phyloP scores from a whole-genome alignment of 805 yeast genomes.

The Wickerhamomyces bisporus region DNA sequence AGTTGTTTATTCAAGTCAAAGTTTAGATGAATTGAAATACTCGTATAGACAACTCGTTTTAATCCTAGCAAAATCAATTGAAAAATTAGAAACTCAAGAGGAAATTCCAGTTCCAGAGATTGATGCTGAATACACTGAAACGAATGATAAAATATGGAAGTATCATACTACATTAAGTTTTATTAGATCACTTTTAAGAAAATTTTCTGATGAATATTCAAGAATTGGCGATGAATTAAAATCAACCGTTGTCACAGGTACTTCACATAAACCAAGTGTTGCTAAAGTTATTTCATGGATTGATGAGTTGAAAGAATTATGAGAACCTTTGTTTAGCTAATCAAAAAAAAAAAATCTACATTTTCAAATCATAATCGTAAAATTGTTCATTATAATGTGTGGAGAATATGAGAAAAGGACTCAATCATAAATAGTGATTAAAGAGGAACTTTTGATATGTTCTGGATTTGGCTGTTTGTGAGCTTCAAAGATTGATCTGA shows the following conservation, averaged over 20 bases:
- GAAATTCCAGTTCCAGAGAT: conserved; percentile 24
- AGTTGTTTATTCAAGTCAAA: conserved; percentile 17
- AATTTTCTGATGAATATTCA: conserved; percentile 39
- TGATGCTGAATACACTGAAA: conserved; percentile 25
- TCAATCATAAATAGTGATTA: background rate
- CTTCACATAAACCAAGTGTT: conserved; percentile 29
- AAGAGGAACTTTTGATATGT: conserved; percentile 7
- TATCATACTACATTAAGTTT: conserved; percentile 33
- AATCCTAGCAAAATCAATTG: conserved; percentile 18
- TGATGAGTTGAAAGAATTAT: conserved; percentile 25
- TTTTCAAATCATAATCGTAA: too few species aligned
- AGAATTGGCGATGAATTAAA: conserved; percentile 27
- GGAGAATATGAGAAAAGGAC: background rate
- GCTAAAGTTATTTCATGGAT: conserved; percentile 28
- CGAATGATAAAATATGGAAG: conserved; percentile 37
- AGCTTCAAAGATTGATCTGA: conserved; percentile 19
- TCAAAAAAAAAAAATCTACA: background rate
- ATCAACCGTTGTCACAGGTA: conserved; percentile 27
- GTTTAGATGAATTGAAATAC: conserved; percentile 23
- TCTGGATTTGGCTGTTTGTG: conserved; percentile 6
- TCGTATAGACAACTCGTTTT: conserved; percentile 24
- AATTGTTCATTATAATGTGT: too few species aligned
- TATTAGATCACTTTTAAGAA: conserved; percentile 35
- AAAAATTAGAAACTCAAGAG: conserved; percentile 14
- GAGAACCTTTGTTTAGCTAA: background rate